Evolutionary conservation across 148 eudicot genomes (phyloP), one percentile per base, ranked within the genome.

Genomic region (Fallopia convolvulus): DNA sequence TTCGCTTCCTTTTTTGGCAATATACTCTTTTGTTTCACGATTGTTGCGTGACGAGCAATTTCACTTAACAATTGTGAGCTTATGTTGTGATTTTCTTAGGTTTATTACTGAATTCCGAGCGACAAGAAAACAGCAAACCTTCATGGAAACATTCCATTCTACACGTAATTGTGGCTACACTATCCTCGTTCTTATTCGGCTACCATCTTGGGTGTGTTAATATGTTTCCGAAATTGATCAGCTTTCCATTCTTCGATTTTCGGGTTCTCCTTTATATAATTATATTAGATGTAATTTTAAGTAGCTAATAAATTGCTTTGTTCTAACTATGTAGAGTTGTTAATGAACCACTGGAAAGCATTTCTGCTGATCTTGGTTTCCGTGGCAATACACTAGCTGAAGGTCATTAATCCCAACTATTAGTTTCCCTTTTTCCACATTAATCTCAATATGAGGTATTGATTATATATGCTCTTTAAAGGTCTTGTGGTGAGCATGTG

Each of bases 311-410:
- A 21, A 61, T 0, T 47, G 47, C n/a, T 36, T 75, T 74, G 49
- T 74, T 63, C 56, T 74, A 20, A 60, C 52, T 82, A 36, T 30
- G 49, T 89, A 95, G 99, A 73, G 99, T 95, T 79, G 99, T 95
- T 14, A 95, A 95, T 76, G 99, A 95, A 85, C 99, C 99, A 18
- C 91, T 95, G 72, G 93, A 90, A 83, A 95, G 89, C 86, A 95
- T 95, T 60, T 86, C 97, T 32, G 75, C 74, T 70, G 97, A 91
- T 85, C 93, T 95, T 81, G 97, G 97, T 77, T 95, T 95, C 81
- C 85, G 70, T 74, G 99, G 99, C 75, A 85, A 88, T 83, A 91
- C 97, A 41, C 70, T 95, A 80, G 89, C 93, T 26, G 99, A 95
- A 90, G 98, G 98, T 94, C 78, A 81, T 12, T 41, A 40, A 46